phyloP scores from a whole-genome alignment of 2,329 filamentous ascomycete species.

The Neonectria coccinea region DNA sequence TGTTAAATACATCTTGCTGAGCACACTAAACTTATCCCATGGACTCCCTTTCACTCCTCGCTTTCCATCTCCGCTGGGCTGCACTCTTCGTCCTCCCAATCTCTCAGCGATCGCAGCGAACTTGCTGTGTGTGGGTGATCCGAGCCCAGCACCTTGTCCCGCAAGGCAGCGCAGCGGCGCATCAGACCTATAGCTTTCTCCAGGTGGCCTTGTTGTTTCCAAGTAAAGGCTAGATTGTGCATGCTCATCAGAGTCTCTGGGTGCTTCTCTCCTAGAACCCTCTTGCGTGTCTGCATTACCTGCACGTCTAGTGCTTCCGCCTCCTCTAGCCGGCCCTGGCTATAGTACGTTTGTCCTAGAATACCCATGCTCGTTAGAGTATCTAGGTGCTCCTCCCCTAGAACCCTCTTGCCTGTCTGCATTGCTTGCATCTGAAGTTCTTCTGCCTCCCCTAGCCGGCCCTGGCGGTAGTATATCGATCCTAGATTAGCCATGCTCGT shows the following conservation, averaged over 20 bases:
- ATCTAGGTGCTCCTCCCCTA: not conserved
- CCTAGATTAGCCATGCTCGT: not conserved
- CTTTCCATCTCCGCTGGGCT: not conserved
- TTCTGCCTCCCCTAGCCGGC: too few species aligned
- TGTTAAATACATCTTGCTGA: not conserved
- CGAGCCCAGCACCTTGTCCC: not conserved
- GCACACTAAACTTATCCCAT: not conserved
- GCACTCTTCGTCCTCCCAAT: not conserved
- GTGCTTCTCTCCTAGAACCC: not conserved
- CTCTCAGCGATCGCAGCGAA: not conserved
- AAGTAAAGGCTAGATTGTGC: not conserved
- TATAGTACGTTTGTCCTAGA: not conserved
- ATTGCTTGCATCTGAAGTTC: too few species aligned
- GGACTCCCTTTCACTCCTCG: not conserved
- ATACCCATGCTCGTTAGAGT: not conserved
- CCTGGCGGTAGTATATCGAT: not conserved
- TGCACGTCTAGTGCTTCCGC: too few species aligned
- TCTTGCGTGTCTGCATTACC: too few species aligned
- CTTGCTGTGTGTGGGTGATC: not conserved
- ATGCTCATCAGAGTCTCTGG: not conserved
- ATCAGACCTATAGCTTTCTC: not conserved
- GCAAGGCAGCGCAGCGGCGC: not conserved
- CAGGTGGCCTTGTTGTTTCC: not conserved
- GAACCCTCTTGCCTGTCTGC: not conserved
- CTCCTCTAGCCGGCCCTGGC: too few species aligned